Conservation (phyloP, 1,284 basidiomycete genomes). For the Apiotrichum domesticum region DNA sequence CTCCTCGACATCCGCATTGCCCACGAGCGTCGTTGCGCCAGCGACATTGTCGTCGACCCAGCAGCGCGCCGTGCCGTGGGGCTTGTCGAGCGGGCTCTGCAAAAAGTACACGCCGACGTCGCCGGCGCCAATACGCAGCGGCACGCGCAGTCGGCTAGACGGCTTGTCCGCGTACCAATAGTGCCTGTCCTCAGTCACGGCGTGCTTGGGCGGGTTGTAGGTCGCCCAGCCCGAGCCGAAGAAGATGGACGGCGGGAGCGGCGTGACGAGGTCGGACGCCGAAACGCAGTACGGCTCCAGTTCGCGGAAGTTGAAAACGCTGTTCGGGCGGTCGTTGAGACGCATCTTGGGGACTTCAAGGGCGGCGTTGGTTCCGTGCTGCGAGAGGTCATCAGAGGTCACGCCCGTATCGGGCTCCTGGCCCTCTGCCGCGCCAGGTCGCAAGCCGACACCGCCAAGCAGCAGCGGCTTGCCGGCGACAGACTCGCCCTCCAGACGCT, state of each 20-base stretch:
- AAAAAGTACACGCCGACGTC: conserved; percentile 49
- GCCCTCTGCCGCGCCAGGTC: conserved; percentile 32
- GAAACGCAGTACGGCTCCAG: conserved; percentile 81
- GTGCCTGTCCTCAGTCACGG: conserved; percentile 56
- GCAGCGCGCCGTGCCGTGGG: conserved; percentile 44
- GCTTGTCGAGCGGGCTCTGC: conserved; percentile 39
- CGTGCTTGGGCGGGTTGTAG: conserved; percentile 58
- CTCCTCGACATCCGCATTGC: conserved; percentile 37
- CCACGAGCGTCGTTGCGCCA: conserved; percentile 45
- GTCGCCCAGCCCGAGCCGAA: conserved; percentile 82
- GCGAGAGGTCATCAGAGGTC: conserved; percentile 16
- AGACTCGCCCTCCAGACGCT: conserved; percentile 7
- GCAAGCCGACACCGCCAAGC: conserved; percentile 43
- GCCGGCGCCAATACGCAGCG: conserved; percentile 43
- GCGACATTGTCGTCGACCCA: conserved; percentile 50
- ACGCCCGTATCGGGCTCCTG: conserved; percentile 28
- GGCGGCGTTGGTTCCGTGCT: conserved; percentile 43
- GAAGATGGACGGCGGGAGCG: conserved; percentile 79
- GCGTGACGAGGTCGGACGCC: conserved; percentile 91
- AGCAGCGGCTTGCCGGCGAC: conserved; percentile 5
- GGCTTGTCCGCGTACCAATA: conserved; percentile 70
- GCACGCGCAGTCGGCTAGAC: conserved; percentile 40
- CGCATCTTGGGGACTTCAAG: conserved; percentile 61
- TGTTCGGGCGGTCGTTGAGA: conserved; percentile 64
- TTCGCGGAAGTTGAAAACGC: conserved; percentile 64